Evolutionary conservation across 2,329 filamentous ascomycete genomes (phyloP).

Genomic region (Tolypocladium pustulatum): DNA sequence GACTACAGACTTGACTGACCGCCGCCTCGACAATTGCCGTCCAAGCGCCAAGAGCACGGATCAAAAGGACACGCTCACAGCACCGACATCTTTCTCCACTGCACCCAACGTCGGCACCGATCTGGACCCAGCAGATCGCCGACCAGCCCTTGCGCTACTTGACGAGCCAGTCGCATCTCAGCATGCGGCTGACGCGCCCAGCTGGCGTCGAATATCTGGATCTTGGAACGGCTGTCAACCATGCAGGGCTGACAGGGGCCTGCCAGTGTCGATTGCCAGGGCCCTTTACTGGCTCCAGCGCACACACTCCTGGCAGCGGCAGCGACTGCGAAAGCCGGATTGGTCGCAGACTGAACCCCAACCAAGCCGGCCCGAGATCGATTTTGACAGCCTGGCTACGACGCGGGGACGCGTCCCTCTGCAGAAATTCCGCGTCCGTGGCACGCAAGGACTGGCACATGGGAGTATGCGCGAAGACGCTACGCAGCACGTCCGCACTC

Average conservation of each 20-base stretch:
- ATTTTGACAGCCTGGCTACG: conserved; percentile 1
- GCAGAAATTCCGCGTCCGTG: not conserved
- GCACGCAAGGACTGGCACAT: not conserved
- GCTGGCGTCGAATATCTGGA: conserved; percentile 3
- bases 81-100: not conserved
- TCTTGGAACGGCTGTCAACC: conserved; percentile 7
- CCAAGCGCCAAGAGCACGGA: not conserved
- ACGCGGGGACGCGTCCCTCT: not conserved
- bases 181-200: conserved; percentile 13
- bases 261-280: not conserved
- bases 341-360: not conserved
- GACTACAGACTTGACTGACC: too few relatives aligned
- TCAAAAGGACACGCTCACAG: not conserved
- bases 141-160: conserved; percentile 12
- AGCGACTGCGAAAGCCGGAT: not conserved
- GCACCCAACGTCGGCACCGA: not conserved
- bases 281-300: not conserved
- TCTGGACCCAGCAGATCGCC: conserved; percentile 3
- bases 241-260: conserved; percentile 7
- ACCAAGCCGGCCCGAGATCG: not conserved
- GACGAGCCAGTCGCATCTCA: conserved; percentile 23
- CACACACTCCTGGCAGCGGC: not conserved
- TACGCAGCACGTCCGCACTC: not conserved
- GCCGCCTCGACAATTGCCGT: not conserved
- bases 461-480: too few relatives aligned